Evolutionary conservation across 805 yeast species (phyloP).

Genomic region (Hermanozyma aechmeae): DNA sequence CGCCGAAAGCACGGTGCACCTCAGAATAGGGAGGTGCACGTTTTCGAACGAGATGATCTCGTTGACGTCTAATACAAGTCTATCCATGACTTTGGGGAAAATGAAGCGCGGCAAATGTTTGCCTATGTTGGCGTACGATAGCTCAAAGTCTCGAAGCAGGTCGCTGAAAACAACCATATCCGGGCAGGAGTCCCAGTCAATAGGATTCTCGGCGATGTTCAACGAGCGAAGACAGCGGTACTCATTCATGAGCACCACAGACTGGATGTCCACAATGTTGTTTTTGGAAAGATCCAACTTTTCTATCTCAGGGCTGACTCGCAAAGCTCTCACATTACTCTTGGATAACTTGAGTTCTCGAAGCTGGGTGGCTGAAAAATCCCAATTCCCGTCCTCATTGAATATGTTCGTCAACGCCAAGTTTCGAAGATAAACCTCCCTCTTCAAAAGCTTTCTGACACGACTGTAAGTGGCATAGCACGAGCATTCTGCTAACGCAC

Average conservation of each 20-base stretch:
- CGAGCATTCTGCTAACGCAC: constrained; percentile 1
- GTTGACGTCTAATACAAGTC: too few relatives aligned
- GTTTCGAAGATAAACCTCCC: neutral
- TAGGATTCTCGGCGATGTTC: constrained; percentile 12
- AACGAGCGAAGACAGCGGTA: constrained; percentile 6
- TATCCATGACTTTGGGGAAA: too few relatives aligned
- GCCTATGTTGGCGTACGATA: constrained; percentile 10
- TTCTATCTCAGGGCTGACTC: constrained; percentile 1
- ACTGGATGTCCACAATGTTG: constrained; percentile 1
- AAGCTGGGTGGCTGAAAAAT: neutral
- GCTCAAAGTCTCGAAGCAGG: constrained; percentile 6
- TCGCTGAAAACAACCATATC: constrained; percentile 5
- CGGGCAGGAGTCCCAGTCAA: constrained; percentile 7
- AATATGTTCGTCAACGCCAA: constrained; percentile 1
- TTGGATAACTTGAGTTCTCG: constrained; percentile 1
- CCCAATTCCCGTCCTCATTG: constrained; percentile 1
- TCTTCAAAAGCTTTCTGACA: neutral
- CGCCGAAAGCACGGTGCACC: neutral
- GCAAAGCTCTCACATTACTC: neutral
- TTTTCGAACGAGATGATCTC: constrained; percentile 10
- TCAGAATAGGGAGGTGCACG: constrained; percentile 2
- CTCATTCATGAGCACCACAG: neutral
- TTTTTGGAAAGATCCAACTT: constrained; percentile 4
- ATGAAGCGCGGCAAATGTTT: constrained; percentile 3
- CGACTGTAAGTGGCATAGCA: constrained; percentile 1